Base-by-base conservation (phyloP, 2,329 filamentous ascomycete species). In the Cordyceps cicadae region DNA sequence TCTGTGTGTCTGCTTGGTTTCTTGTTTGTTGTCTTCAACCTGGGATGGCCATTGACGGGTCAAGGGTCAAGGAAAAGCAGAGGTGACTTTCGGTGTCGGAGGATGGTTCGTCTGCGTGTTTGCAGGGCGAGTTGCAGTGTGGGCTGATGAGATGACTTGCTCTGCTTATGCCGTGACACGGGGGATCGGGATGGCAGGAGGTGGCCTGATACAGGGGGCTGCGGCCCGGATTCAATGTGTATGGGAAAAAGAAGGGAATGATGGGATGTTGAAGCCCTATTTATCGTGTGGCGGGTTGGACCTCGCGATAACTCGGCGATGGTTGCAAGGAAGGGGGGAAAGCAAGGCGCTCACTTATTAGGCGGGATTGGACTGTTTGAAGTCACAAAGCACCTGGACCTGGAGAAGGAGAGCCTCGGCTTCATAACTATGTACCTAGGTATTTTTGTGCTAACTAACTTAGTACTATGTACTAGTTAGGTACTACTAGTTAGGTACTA, bases 361-460 rank as follows among this genome's bases (percentile, higher is more conserved):
- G 34, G 32, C 37, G 39, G 48, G 56, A 59, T 49, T 57, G 54
- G 54, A 59, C 52, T 59, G 56, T n/a, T n/a, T 52, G 5, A 48
- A 21, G 15, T 26, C 12, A 24, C 21, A 24, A 48, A 9, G 21
- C 3, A 9, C 32, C 32, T 9, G 11, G 11, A 34, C 11, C n/a
- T n/a, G n/a, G n/a, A n/a, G n/a, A n/a, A n/a, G 15, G 12, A 53
- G 57, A 53, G 57, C 57, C 56, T 59, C 56, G 56, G 56, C 56
- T 59, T 45, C 56, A n/a, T n/a, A n/a, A n/a, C n/a, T n/a, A n/a
- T n/a, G n/a, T n/a, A n/a, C n/a, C n/a, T n/a, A n/a, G n/a, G n/a
- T n/a, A n/a, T n/a, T n/a, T n/a, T n/a, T n/a, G n/a, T n/a, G n/a
- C n/a, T n/a, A n/a, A n/a, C n/a, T n/a, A n/a, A n/a, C n/a, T n/a